phyloP scores from a whole-genome alignment of 805 yeast species.

The Metschnikowia sp. region DNA sequence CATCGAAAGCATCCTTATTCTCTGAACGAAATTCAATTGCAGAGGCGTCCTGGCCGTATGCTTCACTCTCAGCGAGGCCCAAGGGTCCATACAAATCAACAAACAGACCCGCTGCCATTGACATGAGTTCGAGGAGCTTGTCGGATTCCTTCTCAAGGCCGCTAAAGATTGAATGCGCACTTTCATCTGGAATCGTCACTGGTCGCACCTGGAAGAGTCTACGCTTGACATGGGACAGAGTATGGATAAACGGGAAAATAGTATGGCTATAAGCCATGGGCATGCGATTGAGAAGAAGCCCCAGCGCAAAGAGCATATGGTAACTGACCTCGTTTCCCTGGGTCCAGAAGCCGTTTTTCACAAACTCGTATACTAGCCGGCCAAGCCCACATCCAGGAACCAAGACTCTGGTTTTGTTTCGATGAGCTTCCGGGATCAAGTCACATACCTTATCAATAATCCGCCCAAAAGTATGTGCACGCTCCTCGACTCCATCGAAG shows the following conservation, averaged over 20 bases:
- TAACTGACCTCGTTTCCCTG: slow-evolving; percentile 68
- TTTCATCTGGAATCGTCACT: slow-evolving; percentile 51
- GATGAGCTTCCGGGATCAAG: slow-evolving; percentile 32
- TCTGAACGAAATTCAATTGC: slow-evolving; percentile 41
- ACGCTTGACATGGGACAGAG: slow-evolving; percentile 42
- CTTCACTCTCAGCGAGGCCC: slow-evolving; percentile 29
- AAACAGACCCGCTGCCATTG: slow-evolving; percentile 73
- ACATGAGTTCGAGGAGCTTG: slow-evolving; percentile 46
- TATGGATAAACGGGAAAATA: slow-evolving; percentile 55
- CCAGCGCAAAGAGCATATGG: slow-evolving; percentile 59
- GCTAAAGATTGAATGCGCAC: slow-evolving; percentile 34
- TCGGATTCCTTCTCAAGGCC: neutral
- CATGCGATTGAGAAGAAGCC: slow-evolving; percentile 49
- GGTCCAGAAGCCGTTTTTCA: slow-evolving; percentile 51
- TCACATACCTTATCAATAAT: slow-evolving; percentile 34
- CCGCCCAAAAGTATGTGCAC: slow-evolving; percentile 36
- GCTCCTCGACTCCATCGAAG: slow-evolving; percentile 45
- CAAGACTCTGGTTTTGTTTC: slow-evolving; percentile 44
- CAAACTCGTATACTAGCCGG: slow-evolving; percentile 54
- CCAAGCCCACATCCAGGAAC: slow-evolving; percentile 70
- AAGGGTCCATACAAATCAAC: slow-evolving; percentile 61
- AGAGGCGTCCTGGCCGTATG: slow-evolving; percentile 33
- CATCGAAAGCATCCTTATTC: slow-evolving; percentile 38
- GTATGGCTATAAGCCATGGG: slow-evolving; percentile 36
- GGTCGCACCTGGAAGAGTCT: slow-evolving; percentile 50